Evolutionary conservation across 139 green algal species (phyloP).

Genomic region (Tetraselmis chui): DNA sequence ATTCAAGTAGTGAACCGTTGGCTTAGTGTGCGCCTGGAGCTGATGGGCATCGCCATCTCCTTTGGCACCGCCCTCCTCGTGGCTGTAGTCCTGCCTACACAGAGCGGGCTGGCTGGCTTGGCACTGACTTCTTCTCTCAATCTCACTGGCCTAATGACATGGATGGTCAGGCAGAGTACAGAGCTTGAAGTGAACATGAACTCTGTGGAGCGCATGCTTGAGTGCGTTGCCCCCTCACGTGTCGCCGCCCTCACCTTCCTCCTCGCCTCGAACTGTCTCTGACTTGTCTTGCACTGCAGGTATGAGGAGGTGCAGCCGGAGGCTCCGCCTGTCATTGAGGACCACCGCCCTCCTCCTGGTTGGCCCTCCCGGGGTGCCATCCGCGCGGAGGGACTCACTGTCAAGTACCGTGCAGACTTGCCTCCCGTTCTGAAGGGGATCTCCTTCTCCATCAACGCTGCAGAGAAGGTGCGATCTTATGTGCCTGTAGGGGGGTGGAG

Average conservation of each 20-base stretch:
- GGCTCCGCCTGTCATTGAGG: conserved; percentile 10
- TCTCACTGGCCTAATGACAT: conserved; percentile 73
- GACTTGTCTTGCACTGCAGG: neutral
- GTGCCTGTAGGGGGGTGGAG: too few relatives aligned
- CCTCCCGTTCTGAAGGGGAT: conserved; percentile 57
- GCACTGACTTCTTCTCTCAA: conserved; percentile 80
- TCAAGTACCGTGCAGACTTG: conserved; percentile 65
- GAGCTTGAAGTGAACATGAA: conserved; percentile 88
- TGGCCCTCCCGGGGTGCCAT: conserved; percentile 63
- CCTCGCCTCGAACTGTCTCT: neutral
- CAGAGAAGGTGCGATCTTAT: conserved; percentile 8
- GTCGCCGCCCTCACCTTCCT: neutral
- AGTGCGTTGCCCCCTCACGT: conserved; percentile 27
- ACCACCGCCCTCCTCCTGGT: conserved; percentile 18
- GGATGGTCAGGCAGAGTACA: conserved; percentile 73
- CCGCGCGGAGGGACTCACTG: conserved; percentile 38
- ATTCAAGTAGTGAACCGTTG: conserved; percentile 81
- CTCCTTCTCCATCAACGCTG: conserved; percentile 46
- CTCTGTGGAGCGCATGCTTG: conserved; percentile 65
- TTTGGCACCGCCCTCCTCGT: conserved; percentile 46
- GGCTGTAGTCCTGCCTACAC: conserved; percentile 42
- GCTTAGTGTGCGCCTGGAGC: conserved; percentile 85
- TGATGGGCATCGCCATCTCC: conserved; percentile 71
- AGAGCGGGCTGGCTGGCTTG: conserved; percentile 78
- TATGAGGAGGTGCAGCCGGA: neutral